Evolutionary conservation across 2,329 filamentous ascomycete genomes (phyloP), one percentile per base, ranked within the genome.

Genomic region (Capronia epimyces): DNA sequence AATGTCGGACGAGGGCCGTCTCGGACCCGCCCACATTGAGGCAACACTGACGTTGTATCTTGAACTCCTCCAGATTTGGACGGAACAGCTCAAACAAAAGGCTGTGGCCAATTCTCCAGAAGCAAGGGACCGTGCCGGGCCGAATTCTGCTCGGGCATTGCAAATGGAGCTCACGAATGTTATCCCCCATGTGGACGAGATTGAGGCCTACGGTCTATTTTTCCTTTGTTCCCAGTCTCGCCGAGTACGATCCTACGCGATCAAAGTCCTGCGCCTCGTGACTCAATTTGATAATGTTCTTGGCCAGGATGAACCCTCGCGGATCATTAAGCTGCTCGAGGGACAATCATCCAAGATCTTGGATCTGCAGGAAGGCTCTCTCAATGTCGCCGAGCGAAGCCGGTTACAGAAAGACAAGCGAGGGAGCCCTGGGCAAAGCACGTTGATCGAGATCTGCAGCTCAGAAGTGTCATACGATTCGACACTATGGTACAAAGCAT

Each of bases 1-100:
- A 25, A 96, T 97, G 83, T 95, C 90, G 8, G 93, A 98, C 64
- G 93, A 94, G 25, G 93, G 93, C 2, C 93, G 98, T 84, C 81
- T 98, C 20, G 93, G 91, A 0, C 84, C 88, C 27, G 87, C 85
- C 3, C 93, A 98, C 64, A 96, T 98, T 50, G 93, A 98, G 66
- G 95, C 84, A 60, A 98, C 93, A 0, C 70, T 98, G 16, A 84
- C 86, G 56, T 76, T 98, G 9, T 98, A 98, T 63, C 88, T 97
- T 22, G 90, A 98, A 68, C 73, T 98, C 3, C 75, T 98, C 10
- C 84, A 90, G 56, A 96, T 98, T 32, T 98, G 94, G 94, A 95
- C 96, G 45, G 90, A 96, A 56, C 91, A 97, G 64, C 94, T 98
- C 56, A 86, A 87, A 64, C 83, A 86, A 57, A 95, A 93, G 64